Evolutionary conservation across 768 basidiomycete genomes (phyloP), one percentile per base, ranked within the genome.

Genomic region (Clitopilus passeckerianus): DNA sequence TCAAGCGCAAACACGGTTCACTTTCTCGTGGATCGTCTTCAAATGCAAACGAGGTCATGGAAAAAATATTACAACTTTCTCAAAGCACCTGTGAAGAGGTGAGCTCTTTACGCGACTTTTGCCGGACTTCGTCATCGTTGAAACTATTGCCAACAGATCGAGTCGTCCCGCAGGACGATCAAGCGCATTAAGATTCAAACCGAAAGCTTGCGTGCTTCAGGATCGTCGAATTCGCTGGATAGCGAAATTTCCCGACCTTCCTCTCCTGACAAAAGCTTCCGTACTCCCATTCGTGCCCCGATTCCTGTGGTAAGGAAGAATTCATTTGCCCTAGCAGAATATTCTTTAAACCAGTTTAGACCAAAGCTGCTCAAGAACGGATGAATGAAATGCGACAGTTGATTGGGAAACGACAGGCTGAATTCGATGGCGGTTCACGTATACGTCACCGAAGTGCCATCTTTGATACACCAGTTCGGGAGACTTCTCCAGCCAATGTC

Each of bases 381-480:
- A 80, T 92, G 77, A 85, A 91, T 65, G 92, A 94, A 70, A 91
- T 94, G 91, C 82, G 86, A 41, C 83, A 82, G 63, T 75, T 91
- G 58, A 91, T 94, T 59, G 73, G 76, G 35, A 81, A 77, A 61
- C 77, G 91, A 63, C 78, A 83, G 24, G 18, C 58, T 16, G 64
- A 65, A 65, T 76, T 72, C 16, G 87, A 86, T 34, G 71, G 71
- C 6, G 76, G 81, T 8, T 80, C 82, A 59, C 79, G 80, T 23
- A 73, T 71, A 57, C 80, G 83, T 54, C 73, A 81, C 9, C 76
- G 78, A 37, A 80, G 67, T 63, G 70, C 65, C 41, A 66, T 72
- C 14, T 68, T 74, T 52, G 74, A 75, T 59, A 71, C 74, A 56
- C 70, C 70, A 50, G 62, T 69, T 35, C 64, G 67, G 60, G 61